Percentiles rank a stretch among this genome's conserved stretches.
phyloP scores from a whole-genome alignment of 1,139 yeast species.

The Geotrichum siamense region DNA sequence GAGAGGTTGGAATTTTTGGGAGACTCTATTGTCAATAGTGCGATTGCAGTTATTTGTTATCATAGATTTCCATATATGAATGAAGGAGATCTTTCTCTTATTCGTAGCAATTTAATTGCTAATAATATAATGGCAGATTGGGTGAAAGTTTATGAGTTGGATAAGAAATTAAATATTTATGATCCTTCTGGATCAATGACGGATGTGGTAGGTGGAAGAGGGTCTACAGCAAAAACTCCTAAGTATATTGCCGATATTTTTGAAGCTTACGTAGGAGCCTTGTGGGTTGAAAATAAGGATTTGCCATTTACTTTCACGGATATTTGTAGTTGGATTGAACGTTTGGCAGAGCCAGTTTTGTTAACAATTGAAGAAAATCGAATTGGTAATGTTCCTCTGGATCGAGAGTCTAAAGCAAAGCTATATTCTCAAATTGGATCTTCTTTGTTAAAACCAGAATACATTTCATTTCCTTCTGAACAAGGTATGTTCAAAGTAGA shows the following conservation, averaged over 20 bases:
- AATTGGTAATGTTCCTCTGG: conserved; percentile 35
- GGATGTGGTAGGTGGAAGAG: conserved; percentile 27
- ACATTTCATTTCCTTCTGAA: conserved; percentile 52
- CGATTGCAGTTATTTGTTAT: conserved; percentile 63
- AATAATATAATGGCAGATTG: conserved; percentile 68
- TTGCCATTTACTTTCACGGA: conserved; percentile 40
- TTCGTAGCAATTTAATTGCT: conserved; percentile 65
- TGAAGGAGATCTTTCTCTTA: conserved; percentile 75
- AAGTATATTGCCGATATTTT: conserved; percentile 71
- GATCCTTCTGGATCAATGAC: conserved; percentile 6
- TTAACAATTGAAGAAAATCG: conserved; percentile 29
- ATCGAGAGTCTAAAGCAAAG: conserved; percentile 65
- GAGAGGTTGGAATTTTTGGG: conserved; percentile 93
- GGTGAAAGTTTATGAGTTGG: conserved; percentile 64
- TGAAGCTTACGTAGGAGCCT: conserved; percentile 88
- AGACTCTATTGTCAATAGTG: conserved; percentile 73
- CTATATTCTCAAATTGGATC: conserved; percentile 75
- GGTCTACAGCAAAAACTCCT: conserved; percentile 24
- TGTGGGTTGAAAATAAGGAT: conserved; percentile 46
- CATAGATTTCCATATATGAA: conserved; percentile 58
- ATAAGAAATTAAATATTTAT: conserved; percentile 41
- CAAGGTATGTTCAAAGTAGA: conserved; percentile 45
- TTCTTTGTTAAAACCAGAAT: conserved; percentile 59
- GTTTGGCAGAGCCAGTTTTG: conserved; percentile 50
- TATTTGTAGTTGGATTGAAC: conserved; percentile 54